Conservation (phyloP, 148 eudicot species). For the Silene conica region DNA sequence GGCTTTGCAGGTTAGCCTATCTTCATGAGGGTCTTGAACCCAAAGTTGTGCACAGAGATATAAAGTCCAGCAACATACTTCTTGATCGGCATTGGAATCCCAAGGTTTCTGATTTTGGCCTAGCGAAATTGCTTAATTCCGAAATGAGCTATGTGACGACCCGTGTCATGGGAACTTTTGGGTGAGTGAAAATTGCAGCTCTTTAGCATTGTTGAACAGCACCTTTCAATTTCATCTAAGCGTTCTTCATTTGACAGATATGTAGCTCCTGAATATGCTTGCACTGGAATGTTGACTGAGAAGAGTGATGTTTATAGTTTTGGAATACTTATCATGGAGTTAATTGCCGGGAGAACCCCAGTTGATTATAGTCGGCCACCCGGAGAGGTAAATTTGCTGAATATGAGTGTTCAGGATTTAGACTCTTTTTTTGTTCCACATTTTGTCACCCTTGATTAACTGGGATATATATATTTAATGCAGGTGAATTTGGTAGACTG, state of each 20-base stretch:
- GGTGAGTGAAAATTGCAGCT: constrained; percentile 39
- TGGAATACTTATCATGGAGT: constrained; percentile 82
- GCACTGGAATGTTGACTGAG: constrained; percentile 86
- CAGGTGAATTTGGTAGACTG: constrained; percentile 84
- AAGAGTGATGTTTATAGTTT: constrained; percentile 81
- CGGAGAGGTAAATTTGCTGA: constrained; percentile 50
- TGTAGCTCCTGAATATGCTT: constrained; percentile 87
- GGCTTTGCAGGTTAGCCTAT: constrained; percentile 68
- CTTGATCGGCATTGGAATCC: constrained; percentile 73
- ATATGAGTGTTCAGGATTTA: not conserved
- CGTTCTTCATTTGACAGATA: constrained; percentile 35
- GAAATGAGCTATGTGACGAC: constrained; percentile 82
- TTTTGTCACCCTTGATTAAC: not conserved
- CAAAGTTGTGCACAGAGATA: constrained; percentile 86
- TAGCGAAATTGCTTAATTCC: constrained; percentile 76
- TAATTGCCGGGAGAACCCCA: constrained; percentile 73
- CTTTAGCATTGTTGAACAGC: not conserved
- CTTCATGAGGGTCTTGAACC: constrained; percentile 97
- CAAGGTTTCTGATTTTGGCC: constrained; percentile 88
- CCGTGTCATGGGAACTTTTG: constrained; percentile 95
- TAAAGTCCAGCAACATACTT: constrained; percentile 82
- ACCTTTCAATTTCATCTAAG: constrained; percentile 2
- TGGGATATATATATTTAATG: constrained; percentile 2
- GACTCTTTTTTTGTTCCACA: not conserved
- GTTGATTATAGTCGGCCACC: constrained; percentile 76